phyloP scores from a whole-genome alignment of 805 yeast species.

The Tetrapisispora arboricola region DNA sequence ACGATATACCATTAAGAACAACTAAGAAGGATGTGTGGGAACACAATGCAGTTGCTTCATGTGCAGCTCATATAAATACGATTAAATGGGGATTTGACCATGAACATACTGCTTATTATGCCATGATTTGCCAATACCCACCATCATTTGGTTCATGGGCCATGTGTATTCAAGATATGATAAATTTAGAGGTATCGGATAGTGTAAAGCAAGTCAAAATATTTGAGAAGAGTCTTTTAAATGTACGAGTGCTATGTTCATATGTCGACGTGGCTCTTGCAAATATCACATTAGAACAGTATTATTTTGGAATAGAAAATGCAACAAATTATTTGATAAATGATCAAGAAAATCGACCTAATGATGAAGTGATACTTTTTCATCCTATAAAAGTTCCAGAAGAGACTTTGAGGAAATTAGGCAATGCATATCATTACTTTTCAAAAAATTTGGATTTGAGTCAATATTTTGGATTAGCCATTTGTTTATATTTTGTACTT shows the following conservation, averaged over 20 bases:
- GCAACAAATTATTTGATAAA: constrained; percentile 7
- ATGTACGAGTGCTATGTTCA: constrained; percentile 7
- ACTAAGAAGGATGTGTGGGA: constrained; percentile 12
- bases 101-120: constrained; percentile 7
- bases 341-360: neutral
- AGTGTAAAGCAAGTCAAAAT: neutral
- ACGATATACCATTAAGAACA: neutral
- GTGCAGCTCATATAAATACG: constrained; percentile 12
- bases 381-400: constrained; percentile 10
- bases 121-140: constrained; percentile 13
- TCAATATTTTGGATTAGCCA: constrained; percentile 7
- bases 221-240: constrained; percentile 11
- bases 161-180: constrained; percentile 13
- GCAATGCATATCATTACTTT: constrained; percentile 12
- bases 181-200: constrained; percentile 4
- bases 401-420: constrained; percentile 5
- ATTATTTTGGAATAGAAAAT: constrained; percentile 9
- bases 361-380: neutral
- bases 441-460: constrained; percentile 15
- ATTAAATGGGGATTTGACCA: constrained; percentile 12
- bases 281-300: constrained; percentile 8
- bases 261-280: neutral
- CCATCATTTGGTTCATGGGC: constrained; percentile 21
- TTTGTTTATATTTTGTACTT: constrained; percentile 11
- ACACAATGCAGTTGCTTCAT: constrained; percentile 13